Percentiles rank a stretch among this genome's conserved stretches.
These are phyloP conservation scores for Trichoderma koningiopsis DNA, from an alignment of 2,329 filamentous ascomycete species.

Conservation along the genomic window DNA sequence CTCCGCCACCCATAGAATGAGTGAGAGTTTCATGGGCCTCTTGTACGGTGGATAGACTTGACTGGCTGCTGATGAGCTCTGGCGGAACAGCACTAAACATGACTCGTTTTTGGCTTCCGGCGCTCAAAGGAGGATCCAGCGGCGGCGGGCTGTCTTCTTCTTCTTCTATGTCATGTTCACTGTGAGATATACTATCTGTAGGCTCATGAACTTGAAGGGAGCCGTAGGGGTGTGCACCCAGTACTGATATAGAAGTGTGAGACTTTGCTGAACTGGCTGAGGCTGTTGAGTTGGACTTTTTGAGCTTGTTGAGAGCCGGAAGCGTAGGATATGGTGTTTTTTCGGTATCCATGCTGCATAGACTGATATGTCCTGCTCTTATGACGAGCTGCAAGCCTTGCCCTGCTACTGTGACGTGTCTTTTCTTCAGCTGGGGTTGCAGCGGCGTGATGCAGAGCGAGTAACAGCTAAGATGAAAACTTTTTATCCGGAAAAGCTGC, in stretches of 20 bases:
- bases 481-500: neutral
- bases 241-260: constrained; percentile 42
- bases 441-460: neutral
- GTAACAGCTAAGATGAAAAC: neutral
- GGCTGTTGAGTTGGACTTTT: constrained; percentile 41
- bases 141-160: constrained; percentile 36
- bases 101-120: neutral
- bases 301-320: constrained; percentile 33
- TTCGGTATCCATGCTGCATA: neutral
- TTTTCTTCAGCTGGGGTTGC: neutral
- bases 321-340: neutral
- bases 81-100: constrained; percentile 7
- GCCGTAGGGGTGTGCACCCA: constrained; percentile 47
- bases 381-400: neutral
- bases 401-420: neutral
- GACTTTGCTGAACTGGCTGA: constrained; percentile 39
- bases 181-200: constrained; percentile 16
- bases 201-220: constrained; percentile 44
- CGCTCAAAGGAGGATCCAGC: constrained; percentile 33
- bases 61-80: neutral
- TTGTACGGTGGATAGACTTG: neutral
- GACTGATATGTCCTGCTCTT: no score
- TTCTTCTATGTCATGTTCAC: constrained; percentile 21
- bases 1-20: constrained; percentile 45
- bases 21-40: constrained; percentile 26